Base-by-base conservation (phyloP, 2,329 filamentous ascomycete species). In the Parafenestella ontariensis region DNA sequence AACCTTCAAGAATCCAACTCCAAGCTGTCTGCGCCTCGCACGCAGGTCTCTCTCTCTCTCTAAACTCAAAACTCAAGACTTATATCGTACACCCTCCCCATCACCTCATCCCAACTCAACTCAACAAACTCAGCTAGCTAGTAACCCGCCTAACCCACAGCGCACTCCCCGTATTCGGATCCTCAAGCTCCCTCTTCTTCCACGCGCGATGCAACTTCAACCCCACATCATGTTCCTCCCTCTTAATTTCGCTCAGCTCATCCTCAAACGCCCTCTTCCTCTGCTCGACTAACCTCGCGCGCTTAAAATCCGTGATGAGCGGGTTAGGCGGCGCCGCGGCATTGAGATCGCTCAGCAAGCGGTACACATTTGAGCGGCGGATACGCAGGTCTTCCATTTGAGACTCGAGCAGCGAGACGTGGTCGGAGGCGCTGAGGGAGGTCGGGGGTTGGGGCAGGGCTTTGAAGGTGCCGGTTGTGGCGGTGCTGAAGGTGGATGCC, bases 111-210 rank as follows among this genome's bases (percentile, higher is more conserved):
- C 15, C 28, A 31, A 8, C 28, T 31, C 28, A 31, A 6, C 28
- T 31, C 10, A 5, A 18, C 17, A 21, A 21, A 26, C 17, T 34
- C 42, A 54, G n/a, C n/a, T n/a, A 26, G 23, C 59, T 58, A 20
- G 76, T 77, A 15, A 77, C 76, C 43, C 76, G 60, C 34, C 75
- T 59, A 24, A 78, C 66, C 76, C 76, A 78, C 28, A 78, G 55
- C 34, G 73, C 71, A 51, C 69, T 75, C 23, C 66, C 66, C 31
- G 52, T 58, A 18, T 68, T 66, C 2, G 70, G 71, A 57, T 77
- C 75, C 11, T 74, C 74, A 44, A 61, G 60, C 56, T 77, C 76
- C 57, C 69, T 68, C 65, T 73, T 76, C 62, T 70, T 72, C 65
- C 69, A 71, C 54, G 75, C 75, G 17, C 76, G 63, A 64, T 77